Conservation (phyloP, 495 filamentous ascomycete species). For the Xylaria bambusicola region DNA sequence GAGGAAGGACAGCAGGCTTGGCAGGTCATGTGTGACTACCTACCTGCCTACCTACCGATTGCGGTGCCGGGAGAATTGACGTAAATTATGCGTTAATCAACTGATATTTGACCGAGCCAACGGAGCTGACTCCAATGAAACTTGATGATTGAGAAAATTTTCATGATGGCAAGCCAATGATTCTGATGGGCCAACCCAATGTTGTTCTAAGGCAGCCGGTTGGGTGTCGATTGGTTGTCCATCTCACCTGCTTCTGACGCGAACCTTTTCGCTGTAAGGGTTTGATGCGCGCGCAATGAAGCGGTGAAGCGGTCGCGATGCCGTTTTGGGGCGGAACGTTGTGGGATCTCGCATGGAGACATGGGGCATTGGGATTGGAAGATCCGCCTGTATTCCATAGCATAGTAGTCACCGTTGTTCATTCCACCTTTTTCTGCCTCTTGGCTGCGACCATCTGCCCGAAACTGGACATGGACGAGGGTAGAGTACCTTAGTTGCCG, state of each 20-base stretch:
- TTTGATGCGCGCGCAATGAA: constrained; percentile 6
- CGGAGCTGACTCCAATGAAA: constrained; percentile 8
- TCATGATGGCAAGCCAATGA: constrained; percentile 10
- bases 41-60: background rate
- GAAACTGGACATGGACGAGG: constrained; percentile 3
- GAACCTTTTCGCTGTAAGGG: background rate
- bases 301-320: constrained; percentile 19
- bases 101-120: background rate
- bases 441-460: background rate
- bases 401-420: no score
- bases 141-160: constrained; percentile 8
- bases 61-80: constrained; percentile 6
- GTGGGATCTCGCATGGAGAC: constrained; percentile 9
- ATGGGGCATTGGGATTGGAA: no score
- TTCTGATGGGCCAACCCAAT: background rate
- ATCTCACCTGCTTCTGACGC: constrained; percentile 9
- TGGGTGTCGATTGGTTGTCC: constrained; percentile 1
- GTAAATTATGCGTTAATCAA: constrained; percentile 4
- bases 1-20: background rate
- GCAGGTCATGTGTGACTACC: background rate
- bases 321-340: constrained; percentile 1
- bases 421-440: background rate
- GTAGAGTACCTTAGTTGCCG: constrained; percentile 17
- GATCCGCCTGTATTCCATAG: background rate
- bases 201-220: constrained; percentile 4